phyloP scores from a whole-genome alignment of 495 filamentous ascomycete species.

The Cudoniella acicularis region DNA sequence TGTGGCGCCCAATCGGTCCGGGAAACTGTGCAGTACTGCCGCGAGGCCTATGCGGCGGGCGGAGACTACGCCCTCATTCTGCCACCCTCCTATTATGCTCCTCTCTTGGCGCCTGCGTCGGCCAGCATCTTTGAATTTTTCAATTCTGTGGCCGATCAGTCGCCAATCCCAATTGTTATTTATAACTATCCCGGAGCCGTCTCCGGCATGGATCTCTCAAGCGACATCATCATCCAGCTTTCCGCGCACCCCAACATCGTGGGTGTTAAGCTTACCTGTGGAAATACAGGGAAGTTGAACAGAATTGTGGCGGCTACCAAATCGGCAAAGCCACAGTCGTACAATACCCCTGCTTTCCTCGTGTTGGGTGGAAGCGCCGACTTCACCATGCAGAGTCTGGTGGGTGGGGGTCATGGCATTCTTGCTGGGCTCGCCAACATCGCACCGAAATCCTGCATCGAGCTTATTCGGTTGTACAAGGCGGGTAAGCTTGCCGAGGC shows the following conservation, averaged over 20 bases:
- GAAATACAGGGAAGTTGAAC: constrained; percentile 88
- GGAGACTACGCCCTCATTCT: constrained; percentile 83
- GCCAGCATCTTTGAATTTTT: constrained; percentile 69
- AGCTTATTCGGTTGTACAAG: constrained; percentile 67
- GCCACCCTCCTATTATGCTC: constrained; percentile 80
- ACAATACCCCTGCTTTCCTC: constrained; percentile 51
- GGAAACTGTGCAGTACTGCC: constrained; percentile 77
- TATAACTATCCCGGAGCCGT: constrained; percentile 92
- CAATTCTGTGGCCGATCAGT: constrained; percentile 70
- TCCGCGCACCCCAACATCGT: constrained; percentile 81
- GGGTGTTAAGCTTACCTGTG: constrained; percentile 89
- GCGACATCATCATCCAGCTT: constrained; percentile 72
- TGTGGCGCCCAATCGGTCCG: constrained; percentile 81
- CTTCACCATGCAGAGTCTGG: constrained; percentile 79
- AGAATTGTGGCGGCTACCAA: constrained; percentile 66
- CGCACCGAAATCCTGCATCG: constrained; percentile 71
- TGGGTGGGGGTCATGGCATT: constrained; percentile 81
- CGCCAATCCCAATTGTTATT: constrained; percentile 83
- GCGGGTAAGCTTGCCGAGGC: constrained; percentile 69
- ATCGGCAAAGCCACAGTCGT: constrained; percentile 35
- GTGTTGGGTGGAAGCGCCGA: constrained; percentile 87
- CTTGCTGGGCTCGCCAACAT: constrained; percentile 85
- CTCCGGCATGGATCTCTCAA: constrained; percentile 75
- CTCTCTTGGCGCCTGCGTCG: constrained; percentile 62
- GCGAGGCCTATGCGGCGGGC: constrained; percentile 68